phyloP scores from a whole-genome alignment of 176 grass and related monocot genomes.

The Oryza meridionalis region DNA sequence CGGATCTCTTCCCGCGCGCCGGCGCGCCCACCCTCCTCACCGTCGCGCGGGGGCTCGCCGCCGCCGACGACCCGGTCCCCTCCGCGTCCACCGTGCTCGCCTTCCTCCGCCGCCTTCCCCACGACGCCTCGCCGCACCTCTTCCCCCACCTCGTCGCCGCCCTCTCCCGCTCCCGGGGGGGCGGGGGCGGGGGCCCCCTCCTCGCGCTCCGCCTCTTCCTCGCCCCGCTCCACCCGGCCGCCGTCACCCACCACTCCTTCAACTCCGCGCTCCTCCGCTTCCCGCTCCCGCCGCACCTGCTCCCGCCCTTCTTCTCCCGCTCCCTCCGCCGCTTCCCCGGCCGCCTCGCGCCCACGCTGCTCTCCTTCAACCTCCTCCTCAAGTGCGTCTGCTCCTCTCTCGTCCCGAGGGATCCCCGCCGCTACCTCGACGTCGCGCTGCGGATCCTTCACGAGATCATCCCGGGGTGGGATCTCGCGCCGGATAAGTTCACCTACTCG shows the following conservation, averaged over 20 bases:
- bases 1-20: conserved; percentile 56
- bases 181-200: conserved; percentile 4
- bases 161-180: conserved; percentile 43
- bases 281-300: conserved; percentile 54
- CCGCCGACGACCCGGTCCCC: conserved; percentile 29
- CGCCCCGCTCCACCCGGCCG: conserved; percentile 31
- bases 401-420: conserved; percentile 12
- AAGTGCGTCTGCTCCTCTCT: conserved; percentile 54
- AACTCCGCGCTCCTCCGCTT: conserved; percentile 54
- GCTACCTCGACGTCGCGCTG: conserved; percentile 45
- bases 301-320: conserved; percentile 48
- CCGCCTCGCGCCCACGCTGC: conserved; percentile 51
- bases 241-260: conserved; percentile 46
- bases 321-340: conserved; percentile 50
- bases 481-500: conserved; percentile 92
- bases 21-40: conserved; percentile 63
- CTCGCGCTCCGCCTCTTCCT: conserved; percentile 59
- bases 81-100: conserved; percentile 41
- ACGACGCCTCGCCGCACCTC: conserved; percentile 48
- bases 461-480: conserved; percentile 53
- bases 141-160: conserved; percentile 71
- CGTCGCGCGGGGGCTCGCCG: conserved; percentile 48
- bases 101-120: conserved; percentile 51
- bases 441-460: conserved; percentile 54
- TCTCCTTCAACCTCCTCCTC: conserved; percentile 85